phyloP scores from a whole-genome alignment of 2,329 filamentous ascomycete genomes.

The Trematosphaeria pertusa region DNA sequence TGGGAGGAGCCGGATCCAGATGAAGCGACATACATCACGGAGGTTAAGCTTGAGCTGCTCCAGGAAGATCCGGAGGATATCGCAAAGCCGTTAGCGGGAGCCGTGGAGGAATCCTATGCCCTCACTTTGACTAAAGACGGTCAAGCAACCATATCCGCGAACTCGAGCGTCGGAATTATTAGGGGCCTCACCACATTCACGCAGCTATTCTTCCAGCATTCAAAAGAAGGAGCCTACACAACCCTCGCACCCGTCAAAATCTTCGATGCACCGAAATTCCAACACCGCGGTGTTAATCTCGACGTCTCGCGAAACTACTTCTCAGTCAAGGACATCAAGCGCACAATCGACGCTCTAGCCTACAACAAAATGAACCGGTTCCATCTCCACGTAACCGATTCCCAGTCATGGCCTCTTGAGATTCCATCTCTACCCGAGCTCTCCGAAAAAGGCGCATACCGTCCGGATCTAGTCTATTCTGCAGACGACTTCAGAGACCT shows the following conservation, averaged over 20 bases:
- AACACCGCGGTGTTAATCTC: constrained; percentile 79
- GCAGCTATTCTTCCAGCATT: constrained; percentile 80
- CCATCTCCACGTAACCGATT: constrained; percentile 82
- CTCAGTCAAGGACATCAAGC: constrained; percentile 70
- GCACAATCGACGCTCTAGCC: constrained; percentile 76
- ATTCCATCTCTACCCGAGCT: constrained; percentile 77
- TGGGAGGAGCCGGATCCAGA: constrained; percentile 66
- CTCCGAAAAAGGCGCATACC: constrained; percentile 76
- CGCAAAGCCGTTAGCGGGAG: constrained; percentile 67
- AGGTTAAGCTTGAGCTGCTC: constrained; percentile 69
- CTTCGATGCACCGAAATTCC: constrained; percentile 74
- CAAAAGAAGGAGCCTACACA: constrained; percentile 69
- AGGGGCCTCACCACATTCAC: constrained; percentile 78
- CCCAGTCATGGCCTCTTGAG: constrained; percentile 85
- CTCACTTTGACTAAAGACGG: constrained; percentile 67
- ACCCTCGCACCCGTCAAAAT: constrained; percentile 73
- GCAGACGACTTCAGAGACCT: constrained; percentile 69
- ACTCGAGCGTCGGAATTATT: constrained; percentile 72
- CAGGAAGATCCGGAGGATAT: constrained; percentile 59
- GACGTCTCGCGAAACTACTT: constrained; percentile 80
- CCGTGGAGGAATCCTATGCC: constrained; percentile 78
- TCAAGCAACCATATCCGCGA: constrained; percentile 67
- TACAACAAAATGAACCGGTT: constrained; percentile 86
- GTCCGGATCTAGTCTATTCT: constrained; percentile 70
- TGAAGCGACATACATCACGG: constrained; percentile 60